Base-by-base conservation (phyloP, 1,284 basidiomycete species). In the Marasmius sp. region DNA sequence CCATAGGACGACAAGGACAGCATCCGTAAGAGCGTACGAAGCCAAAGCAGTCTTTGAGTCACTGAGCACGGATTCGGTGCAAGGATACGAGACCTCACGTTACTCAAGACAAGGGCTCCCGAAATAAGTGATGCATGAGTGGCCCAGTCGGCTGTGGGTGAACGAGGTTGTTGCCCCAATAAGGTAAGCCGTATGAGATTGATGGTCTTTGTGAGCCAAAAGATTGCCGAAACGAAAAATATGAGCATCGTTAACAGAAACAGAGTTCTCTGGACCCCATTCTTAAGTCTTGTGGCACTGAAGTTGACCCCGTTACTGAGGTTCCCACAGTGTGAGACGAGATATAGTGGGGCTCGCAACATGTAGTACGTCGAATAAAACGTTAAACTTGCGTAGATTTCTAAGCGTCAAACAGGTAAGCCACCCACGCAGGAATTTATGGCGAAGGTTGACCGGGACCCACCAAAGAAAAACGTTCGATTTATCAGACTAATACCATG, bases 61-160 rank as follows among this genome's bases (percentile, higher is more conserved):
- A 7, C 16, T 7, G 16, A 38, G 6, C 52, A 38, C 55, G n/a
- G n/a, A 49, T 51, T 37, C 6, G 3, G 41, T 9, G 58, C 65
- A 2, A 20, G 14, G 11, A n/a, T 1, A 18, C 2, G 27, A 27
- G 27, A n/a, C 38, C 54, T 43, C 8, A 68, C 68, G 51, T 70
- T 70, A 18, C 69, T 47, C n/a, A 68, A 58, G 20, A 60, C 61
- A 14, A 70, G 6, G 6, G 69, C 65, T 39, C 65, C 68, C 41
- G 61, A 61, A n/a, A 70, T 41, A 0, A 61, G 64, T 7, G 14
- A 6, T 59, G 63, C 22, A 66, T 48, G 54, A 10, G 16, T 34
- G 52, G 61, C 38, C 47, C 50, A 14, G 50, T 16, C 45, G 9
- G 27, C 22, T 12, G 3, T 12, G 41, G 41, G 11, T n/a, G 41